Conservation (phyloP, 108 stramenopile genomes). For the Nitzschia sp. region DNA sequence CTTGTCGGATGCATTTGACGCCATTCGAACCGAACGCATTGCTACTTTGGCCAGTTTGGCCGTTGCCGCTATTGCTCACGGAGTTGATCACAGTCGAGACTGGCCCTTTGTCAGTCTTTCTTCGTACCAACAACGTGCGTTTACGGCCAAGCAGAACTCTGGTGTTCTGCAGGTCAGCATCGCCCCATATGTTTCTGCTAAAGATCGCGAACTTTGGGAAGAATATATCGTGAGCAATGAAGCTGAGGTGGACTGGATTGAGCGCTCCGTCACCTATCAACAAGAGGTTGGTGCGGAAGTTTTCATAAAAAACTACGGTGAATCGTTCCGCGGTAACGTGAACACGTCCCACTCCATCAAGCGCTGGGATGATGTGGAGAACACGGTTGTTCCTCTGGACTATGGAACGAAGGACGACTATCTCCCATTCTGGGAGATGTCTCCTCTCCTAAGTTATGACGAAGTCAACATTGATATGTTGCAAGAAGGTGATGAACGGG, state of each 20-base stretch:
- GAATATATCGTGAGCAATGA: constrained; percentile 16
- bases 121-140: constrained; percentile 18
- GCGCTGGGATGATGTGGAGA: not conserved
- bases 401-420: not conserved
- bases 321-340: not conserved
- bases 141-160: constrained; percentile 4
- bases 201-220: constrained; percentile 15
- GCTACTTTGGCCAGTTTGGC: constrained; percentile 17
- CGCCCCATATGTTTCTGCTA: not conserved
- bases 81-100: constrained; percentile 17
- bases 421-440: constrained; percentile 19
- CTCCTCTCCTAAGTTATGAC: constrained; percentile 15
- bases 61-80: constrained; percentile 21
- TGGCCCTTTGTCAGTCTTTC: constrained; percentile 32
- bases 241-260: constrained; percentile 16
- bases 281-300: not conserved
- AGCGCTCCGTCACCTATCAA: not conserved
- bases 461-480: constrained; percentile 13
- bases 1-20: constrained; percentile 18
- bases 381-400: not conserved
- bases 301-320: constrained; percentile 9
- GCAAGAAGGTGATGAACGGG: not conserved
- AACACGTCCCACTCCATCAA: not conserved
- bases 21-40: constrained; percentile 9
- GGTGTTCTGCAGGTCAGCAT: constrained; percentile 11